These are phyloP conservation scores for Echinosphaeria canescens DNA, from an alignment of 2,329 filamentous ascomycete species.

Conservation along the genomic window DNA sequence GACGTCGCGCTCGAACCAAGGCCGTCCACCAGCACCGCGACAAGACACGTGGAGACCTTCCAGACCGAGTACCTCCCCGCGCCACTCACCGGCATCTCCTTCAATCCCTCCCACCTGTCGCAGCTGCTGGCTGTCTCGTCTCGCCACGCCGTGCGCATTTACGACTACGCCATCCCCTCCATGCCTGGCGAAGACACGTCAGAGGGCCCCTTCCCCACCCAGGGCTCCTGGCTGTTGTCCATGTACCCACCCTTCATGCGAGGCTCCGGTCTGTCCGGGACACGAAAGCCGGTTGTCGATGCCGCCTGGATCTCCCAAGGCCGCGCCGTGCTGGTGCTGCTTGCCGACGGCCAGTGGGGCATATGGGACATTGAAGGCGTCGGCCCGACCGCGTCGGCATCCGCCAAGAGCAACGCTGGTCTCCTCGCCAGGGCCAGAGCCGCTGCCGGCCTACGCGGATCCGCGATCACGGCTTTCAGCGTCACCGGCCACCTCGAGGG, in stretches of 20 bases:
- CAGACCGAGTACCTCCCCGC: conserved; percentile 35
- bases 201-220: conserved; percentile 26
- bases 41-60: conserved; percentile 24
- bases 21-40: conserved; percentile 10
- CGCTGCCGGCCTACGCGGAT: conserved; percentile 32
- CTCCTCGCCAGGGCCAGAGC: too few relatives aligned
- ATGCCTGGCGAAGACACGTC: conserved; percentile 27
- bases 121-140: conserved; percentile 35
- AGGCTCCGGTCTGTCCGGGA: conserved; percentile 14
- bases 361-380: conserved; percentile 44
- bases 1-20: conserved; percentile 26
- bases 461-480: conserved; percentile 34
- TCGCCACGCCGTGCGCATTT: conserved; percentile 34
- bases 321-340: conserved; percentile 31
- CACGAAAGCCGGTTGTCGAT: conserved; percentile 36
- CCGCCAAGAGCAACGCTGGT: too few relatives aligned
- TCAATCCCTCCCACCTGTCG: conserved; percentile 34
- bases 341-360: conserved; percentile 44
- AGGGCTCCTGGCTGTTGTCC: conserved; percentile 43
- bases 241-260: conserved; percentile 34
- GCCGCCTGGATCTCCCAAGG: conserved; percentile 40
- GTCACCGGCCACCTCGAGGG: conserved; percentile 37
- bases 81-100: conserved; percentile 31
- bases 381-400: conserved; percentile 16
- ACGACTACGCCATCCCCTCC: conserved; percentile 33